Evolutionary conservation across 179 eudicot species (phyloP).

Genomic region (Amaranthus tricolor): DNA sequence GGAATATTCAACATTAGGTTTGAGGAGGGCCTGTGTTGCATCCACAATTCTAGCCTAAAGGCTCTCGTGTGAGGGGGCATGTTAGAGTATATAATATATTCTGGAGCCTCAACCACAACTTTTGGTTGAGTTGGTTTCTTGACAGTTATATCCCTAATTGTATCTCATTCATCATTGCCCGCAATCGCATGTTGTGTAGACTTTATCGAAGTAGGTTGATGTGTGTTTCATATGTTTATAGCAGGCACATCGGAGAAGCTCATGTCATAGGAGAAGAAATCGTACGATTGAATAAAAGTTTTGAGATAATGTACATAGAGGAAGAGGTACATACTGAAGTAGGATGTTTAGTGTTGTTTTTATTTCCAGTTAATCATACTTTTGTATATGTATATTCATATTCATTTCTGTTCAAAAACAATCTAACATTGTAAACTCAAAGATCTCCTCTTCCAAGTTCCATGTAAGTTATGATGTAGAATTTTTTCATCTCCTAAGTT

Average conservation of each 20-base stretch:
- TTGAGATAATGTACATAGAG: conserved; percentile 24
- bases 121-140: too few relatives aligned
- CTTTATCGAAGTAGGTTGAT: not conserved
- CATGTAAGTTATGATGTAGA: not conserved
- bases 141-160: not conserved
- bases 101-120: too few relatives aligned
- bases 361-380: conserved; percentile 1
- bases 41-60: too few relatives aligned
- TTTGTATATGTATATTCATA: conserved; percentile 16
- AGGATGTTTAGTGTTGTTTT: conserved; percentile 14
- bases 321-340: conserved; percentile 8
- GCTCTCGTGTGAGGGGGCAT: too few relatives aligned
- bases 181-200: too few relatives aligned
- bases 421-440: conserved; percentile 19
- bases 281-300: not conserved
- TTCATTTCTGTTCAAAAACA: not conserved
- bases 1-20: too few relatives aligned
- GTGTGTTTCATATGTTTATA: not conserved
- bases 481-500: not conserved
- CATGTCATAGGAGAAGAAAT: not conserved
- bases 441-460: conserved; percentile 15
- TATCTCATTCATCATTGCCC: not conserved
- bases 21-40: too few relatives aligned
- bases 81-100: too few relatives aligned
- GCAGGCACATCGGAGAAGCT: conserved; percentile 8